Base-by-base conservation (phyloP, 495 filamentous ascomycete species). In the Neurospora sublineolata region DNA sequence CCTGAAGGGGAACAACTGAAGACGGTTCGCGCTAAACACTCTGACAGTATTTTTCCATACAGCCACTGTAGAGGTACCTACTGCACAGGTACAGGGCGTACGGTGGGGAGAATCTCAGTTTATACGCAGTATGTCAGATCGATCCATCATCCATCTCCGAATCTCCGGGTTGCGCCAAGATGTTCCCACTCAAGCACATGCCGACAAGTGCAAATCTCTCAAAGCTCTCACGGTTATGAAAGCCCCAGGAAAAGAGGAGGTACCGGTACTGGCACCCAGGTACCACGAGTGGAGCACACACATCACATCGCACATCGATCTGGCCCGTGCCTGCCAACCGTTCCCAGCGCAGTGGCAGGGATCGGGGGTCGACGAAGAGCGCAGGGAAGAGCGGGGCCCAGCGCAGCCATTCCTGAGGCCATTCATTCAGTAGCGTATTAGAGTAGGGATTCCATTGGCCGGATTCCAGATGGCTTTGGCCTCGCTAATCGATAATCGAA, bases 401-500 rank as follows among this genome's bases (percentile, higher is more conserved):
- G 27, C 5, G 27, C 52, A 60, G 27, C 27, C 27, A 33, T 64
- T 33, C 27, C 7, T 60, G 52, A 60, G 23, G 12, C 52, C 52
- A 60, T 30, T 16, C 52, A 60, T 30, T 16, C 5, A 33, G 27
- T 60, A 60, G 41, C 16, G 37, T 52, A 33, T 52, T 74, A 71
- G 42, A 74, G 70, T 73, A 71, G 72, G 67, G 70, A 14, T 30
- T 44, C 41, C 39, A 23, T 37, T 18, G 33, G 38, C 68, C 20
- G 41, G 44, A 69, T 30, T 16, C 6, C 27, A 64, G 27, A 64
- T 64, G 27, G 40, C 68, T 68, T 68, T 38, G 41, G 40, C 40
- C 39, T 52, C 68, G 72, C 68, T 73, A 72, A 69, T 79, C 78
- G 78, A 77, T 80, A 80, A 80, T 80, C 78, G 78, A 80, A 74